These are phyloP conservation scores for Solanum rostratum DNA, from an alignment of 257 asterid genomes.

Conservation along the genomic window DNA sequence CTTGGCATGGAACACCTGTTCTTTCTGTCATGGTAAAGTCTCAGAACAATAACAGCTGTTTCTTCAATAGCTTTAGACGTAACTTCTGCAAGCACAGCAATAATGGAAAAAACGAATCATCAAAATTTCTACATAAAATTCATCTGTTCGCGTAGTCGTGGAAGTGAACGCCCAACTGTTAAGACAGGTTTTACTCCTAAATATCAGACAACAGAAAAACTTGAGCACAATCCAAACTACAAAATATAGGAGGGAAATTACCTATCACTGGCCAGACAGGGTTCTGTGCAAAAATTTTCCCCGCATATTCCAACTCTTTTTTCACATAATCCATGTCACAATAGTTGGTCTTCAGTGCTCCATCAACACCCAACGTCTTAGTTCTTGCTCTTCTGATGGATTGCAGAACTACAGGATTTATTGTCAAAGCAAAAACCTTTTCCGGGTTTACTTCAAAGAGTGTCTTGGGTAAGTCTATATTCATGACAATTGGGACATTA, in stretches of 20 bases:
- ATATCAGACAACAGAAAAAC: not conserved
- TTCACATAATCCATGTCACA: slow-evolving; percentile 63
- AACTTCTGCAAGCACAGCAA: slow-evolving; percentile 60
- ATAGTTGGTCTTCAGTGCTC: slow-evolving; percentile 40
- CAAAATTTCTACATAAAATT: not conserved
- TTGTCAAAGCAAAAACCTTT: slow-evolving; percentile 82
- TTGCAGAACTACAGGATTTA: slow-evolving; percentile 63
- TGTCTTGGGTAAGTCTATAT: slow-evolving; percentile 45
- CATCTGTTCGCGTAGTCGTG: not conserved
- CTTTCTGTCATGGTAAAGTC: slow-evolving; percentile 79
- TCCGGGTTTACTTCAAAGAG: slow-evolving; percentile 75
- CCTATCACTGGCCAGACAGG: slow-evolving; percentile 98
- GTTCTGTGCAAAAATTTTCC: slow-evolving; percentile 55
- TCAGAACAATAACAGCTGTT: slow-evolving; percentile 81
- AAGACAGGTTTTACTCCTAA: not conserved
- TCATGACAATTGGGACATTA: slow-evolving; percentile 82
- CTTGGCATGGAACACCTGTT: slow-evolving; percentile 91
- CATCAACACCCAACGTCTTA: slow-evolving; percentile 59
- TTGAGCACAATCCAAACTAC: not conserved
- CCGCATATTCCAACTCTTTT: slow-evolving; percentile 65
- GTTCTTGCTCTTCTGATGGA: slow-evolving; percentile 81
- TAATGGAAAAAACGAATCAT: not conserved
- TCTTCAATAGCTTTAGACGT: slow-evolving; percentile 93
- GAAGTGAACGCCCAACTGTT: not conserved
- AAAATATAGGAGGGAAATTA: slow-evolving; percentile 16